Conservation (phyloP, 768 basidiomycete species). For the Strobilomyces dryophilus region DNA sequence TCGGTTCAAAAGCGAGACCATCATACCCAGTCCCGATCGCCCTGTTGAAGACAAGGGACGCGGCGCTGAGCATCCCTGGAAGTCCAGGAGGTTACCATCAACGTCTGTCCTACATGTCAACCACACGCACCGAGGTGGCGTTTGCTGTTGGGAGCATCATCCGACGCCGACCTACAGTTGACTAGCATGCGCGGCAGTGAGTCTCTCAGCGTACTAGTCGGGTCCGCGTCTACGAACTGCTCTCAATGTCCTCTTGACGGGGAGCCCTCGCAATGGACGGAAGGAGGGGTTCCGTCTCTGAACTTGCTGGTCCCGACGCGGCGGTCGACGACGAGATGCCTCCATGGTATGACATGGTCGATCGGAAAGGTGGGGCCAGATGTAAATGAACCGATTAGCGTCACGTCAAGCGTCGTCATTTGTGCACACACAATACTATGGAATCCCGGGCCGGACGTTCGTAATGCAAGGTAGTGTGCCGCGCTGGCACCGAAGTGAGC, state of each 20-base stretch:
- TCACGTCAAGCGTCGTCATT: too few relatives aligned
- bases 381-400: too few relatives aligned
- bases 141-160: slow-evolving; percentile 45
- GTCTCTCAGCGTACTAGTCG: not conserved
- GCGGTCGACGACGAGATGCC: not conserved
- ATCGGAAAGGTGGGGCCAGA: not conserved
- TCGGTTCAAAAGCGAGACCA: not conserved
- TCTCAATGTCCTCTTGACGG: slow-evolving; percentile 2
- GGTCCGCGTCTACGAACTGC: slow-evolving; percentile 9
- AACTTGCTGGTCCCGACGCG: not conserved
- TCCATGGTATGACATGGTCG: not conserved
- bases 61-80: slow-evolving; percentile 41
- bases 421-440: too few relatives aligned
- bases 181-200: slow-evolving; percentile 3
- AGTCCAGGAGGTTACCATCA: not conserved
- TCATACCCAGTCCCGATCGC: slow-evolving; percentile 72
- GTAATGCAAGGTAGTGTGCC: too few relatives aligned
- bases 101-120: not conserved
- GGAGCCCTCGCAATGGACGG: not conserved
- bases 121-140: slow-evolving; percentile 45
- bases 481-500: too few relatives aligned
- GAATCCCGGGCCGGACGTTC: too few relatives aligned
- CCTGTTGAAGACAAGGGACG: slow-evolving; percentile 70
- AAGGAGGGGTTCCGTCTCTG: slow-evolving; percentile 23
- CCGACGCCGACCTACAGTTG: slow-evolving; percentile 23